Evolutionary conservation across 352 stramenopile species (phyloP).

Genomic region (Thraustochytrium striatum): DNA sequence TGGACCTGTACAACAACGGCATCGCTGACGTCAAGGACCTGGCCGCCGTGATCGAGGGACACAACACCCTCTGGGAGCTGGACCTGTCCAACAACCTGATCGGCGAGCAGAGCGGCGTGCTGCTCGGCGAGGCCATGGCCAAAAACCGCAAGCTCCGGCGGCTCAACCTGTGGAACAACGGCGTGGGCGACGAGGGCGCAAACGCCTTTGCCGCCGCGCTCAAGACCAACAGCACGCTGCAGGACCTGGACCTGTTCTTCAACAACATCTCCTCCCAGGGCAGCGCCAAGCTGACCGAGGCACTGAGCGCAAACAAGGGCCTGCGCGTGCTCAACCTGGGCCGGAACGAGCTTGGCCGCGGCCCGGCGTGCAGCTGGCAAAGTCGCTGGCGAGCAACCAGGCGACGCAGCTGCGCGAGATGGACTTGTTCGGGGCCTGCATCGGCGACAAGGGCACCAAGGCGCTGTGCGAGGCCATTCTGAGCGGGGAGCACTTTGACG

Average conservation of each 20-base stretch:
- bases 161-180: constrained; percentile 69
- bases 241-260: constrained; percentile 55
- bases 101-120: constrained; percentile 62
- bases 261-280: constrained; percentile 30
- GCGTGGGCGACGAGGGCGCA: constrained; percentile 63
- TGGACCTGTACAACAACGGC: constrained; percentile 64
- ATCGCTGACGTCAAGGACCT: constrained; percentile 59
- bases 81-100: constrained; percentile 63
- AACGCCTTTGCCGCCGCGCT: constrained; percentile 59
- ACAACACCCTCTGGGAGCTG: constrained; percentile 57
- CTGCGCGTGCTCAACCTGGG: neutral
- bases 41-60: constrained; percentile 58
- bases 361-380: neutral
- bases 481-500: neutral
- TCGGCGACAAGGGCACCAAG: neutral
- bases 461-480: neutral
- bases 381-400: neutral
- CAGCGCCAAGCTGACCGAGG: neutral
- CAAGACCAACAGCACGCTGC: constrained; percentile 58
- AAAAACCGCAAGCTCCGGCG: constrained; percentile 56
- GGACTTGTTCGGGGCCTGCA: neutral
- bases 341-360: neutral
- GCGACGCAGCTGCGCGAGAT: neutral
- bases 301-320: neutral
- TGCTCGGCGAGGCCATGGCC: constrained; percentile 58